These are phyloP conservation scores for Coleophoma crateriformis DNA, from an alignment of 2,329 filamentous ascomycete species.

Conservation along the genomic window DNA sequence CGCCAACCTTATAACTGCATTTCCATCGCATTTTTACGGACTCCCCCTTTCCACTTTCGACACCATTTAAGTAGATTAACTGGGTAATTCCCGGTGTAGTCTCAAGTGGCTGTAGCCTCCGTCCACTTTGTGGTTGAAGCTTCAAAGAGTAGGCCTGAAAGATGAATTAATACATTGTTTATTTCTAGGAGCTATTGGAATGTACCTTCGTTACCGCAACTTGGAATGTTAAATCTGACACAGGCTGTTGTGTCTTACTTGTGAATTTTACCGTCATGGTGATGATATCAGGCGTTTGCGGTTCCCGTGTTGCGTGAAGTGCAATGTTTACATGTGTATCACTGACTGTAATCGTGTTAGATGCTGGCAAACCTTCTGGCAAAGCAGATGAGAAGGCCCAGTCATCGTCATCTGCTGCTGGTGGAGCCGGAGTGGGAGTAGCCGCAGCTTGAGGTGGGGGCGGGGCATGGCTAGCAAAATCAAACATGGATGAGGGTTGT, in stretches of 20 bases:
- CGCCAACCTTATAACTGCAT: constrained; percentile 69
- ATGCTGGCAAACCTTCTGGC: constrained; percentile 48
- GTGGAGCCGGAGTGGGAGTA: constrained; percentile 31
- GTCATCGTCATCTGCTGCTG: constrained; percentile 70
- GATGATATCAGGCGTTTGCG: constrained; percentile 39
- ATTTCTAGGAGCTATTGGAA: background rate
- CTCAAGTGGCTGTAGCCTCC: constrained; percentile 66
- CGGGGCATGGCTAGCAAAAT: constrained; percentile 30
- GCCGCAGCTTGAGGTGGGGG: constrained; percentile 24
- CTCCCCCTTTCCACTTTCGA: constrained; percentile 64
- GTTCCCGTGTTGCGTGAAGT: constrained; percentile 61
- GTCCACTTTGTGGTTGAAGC: constrained; percentile 79
- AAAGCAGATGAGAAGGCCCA: constrained; percentile 91
- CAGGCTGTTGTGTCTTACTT: constrained; percentile 65
- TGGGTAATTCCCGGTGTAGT: constrained; percentile 72
- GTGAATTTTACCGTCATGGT: constrained; percentile 75
- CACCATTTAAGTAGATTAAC: constrained; percentile 70
- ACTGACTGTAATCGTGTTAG: constrained; percentile 58
- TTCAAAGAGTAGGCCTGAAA: constrained; percentile 70
- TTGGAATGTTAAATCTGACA: constrained; percentile 83
- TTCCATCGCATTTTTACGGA: constrained; percentile 89
- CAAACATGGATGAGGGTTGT: constrained; percentile 43
- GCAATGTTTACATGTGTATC: constrained; percentile 67
- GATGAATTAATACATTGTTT: background rate
- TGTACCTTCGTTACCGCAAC: constrained; percentile 87